Evolutionary conservation across 345 rosid genomes (phyloP), one percentile per base, ranked within the genome.

Genomic region (Lumnitzera littorea): DNA sequence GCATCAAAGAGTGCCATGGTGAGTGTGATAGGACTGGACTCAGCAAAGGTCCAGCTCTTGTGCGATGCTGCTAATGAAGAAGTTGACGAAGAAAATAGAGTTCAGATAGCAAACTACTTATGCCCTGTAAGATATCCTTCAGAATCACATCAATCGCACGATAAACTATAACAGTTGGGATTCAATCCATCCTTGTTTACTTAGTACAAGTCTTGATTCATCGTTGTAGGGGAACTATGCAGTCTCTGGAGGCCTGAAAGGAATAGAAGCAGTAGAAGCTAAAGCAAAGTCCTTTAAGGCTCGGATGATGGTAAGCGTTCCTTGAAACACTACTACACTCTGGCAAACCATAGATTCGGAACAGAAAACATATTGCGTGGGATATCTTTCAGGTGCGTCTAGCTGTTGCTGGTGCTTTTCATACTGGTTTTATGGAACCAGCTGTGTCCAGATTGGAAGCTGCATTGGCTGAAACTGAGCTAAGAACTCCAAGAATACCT

Each of bases 381-480:
- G 13, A 24, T 20, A 53, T 59, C 62, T 54, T 1, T 53, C 73
- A 95, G 96, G 96, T 95, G 57, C 97, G 99, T 31, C 73, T 95
- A 61, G 98, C 96, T 62, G 99, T 91, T 68, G 91, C 88, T 11
- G 97, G 97, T 69, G 99, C 95, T 63, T 95, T 88, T 78, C 96
- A 91, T 78, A 91, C 99, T 11, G 77, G 95, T 63, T 95, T 86
- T 74, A 95, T 95, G 99, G 89, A 91, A 64, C 98, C 98, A 51
- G 99, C 98, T 57, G 99, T 91, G 20, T 84, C 98, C 15, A 91
- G 96, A 77, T 74, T 95, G 82, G 96, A 95, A 71, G 81, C 84
- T 62, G 96, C 96, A 46, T 77, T 95, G 71, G 87, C 86, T 47
- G 84, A 83, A 58, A 86, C 91, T 1, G 87, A 76, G 65, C 82